Conservation (phyloP, 192 early-diverging fungal genomes). For the Umbelopsis isabellina region DNA sequence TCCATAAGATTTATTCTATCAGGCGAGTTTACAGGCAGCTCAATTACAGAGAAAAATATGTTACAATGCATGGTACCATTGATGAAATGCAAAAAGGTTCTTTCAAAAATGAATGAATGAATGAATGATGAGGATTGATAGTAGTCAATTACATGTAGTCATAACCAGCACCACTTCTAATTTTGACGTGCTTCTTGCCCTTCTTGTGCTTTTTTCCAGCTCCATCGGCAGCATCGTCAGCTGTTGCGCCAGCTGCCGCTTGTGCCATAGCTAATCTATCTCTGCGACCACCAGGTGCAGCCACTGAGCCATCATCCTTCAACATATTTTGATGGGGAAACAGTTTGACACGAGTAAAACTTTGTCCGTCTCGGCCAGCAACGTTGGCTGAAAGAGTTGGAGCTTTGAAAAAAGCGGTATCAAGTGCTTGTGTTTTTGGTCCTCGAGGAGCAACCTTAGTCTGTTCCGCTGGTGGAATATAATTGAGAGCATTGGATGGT, state of each 20-base stretch:
- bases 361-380: constrained; percentile 40
- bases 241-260: constrained; percentile 20
- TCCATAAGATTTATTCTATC: no score
- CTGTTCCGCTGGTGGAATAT: constrained; percentile 49
- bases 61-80: constrained; percentile 12
- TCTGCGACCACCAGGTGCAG: constrained; percentile 39
- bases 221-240: constrained; percentile 37
- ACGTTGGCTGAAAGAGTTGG: constrained; percentile 38
- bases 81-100: no score
- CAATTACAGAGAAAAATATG: constrained; percentile 5
- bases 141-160: constrained; percentile 36
- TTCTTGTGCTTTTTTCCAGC: constrained; percentile 70
- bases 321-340: constrained; percentile 62
- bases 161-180: constrained; percentile 66
- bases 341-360: constrained; percentile 57
- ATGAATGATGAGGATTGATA: neutral
- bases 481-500: constrained; percentile 57
- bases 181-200: constrained; percentile 76
- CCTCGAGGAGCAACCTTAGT: constrained; percentile 35
- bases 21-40: no score
- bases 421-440: constrained; percentile 56
- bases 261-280: constrained; percentile 31
- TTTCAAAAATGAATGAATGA: neutral
- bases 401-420: constrained; percentile 52
- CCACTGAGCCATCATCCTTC: constrained; percentile 47